Conservation (phyloP, 352 stramenopile genomes). For the Pythium phragmiticola region DNA sequence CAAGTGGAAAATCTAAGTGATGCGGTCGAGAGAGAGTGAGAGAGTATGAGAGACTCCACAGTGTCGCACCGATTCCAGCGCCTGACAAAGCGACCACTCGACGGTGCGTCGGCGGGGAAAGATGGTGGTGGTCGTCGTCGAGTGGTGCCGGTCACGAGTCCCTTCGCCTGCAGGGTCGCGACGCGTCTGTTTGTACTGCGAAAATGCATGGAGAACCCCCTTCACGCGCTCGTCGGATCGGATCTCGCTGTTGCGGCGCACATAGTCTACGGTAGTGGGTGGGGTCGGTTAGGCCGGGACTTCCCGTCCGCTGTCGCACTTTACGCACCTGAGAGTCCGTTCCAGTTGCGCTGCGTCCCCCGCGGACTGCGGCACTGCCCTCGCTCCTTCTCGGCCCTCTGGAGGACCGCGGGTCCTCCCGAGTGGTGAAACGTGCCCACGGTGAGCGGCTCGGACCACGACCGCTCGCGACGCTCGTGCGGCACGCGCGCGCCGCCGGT, state of each 20-base stretch:
- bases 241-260: slow-evolving; percentile 38
- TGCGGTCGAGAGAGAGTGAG: background rate
- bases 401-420: background rate
- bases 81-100: slow-evolving; percentile 21
- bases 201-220: slow-evolving; percentile 17
- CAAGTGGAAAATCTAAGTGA: background rate
- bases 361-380: slow-evolving; percentile 54
- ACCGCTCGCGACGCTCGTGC: slow-evolving; percentile 15
- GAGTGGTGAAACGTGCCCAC: slow-evolving; percentile 6
- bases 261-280: slow-evolving; percentile 1
- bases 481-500: background rate
- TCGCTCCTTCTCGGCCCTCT: slow-evolving; percentile 15
- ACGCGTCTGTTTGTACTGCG: slow-evolving; percentile 24
- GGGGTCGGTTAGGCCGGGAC: background rate
- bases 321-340: slow-evolving; percentile 43
- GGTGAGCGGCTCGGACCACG: slow-evolving; percentile 23
- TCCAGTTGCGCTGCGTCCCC: slow-evolving; percentile 53
- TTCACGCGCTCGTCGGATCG: slow-evolving; percentile 21
- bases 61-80: slow-evolving; percentile 20
- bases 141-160: background rate
- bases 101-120: slow-evolving; percentile 11
- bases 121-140: background rate
- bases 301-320: background rate
- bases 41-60: background rate
- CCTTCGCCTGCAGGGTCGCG: background rate